These are phyloP conservation scores for Lichina pygmaea DNA, from an alignment of 495 filamentous ascomycete genomes.

Conservation along the genomic window DNA sequence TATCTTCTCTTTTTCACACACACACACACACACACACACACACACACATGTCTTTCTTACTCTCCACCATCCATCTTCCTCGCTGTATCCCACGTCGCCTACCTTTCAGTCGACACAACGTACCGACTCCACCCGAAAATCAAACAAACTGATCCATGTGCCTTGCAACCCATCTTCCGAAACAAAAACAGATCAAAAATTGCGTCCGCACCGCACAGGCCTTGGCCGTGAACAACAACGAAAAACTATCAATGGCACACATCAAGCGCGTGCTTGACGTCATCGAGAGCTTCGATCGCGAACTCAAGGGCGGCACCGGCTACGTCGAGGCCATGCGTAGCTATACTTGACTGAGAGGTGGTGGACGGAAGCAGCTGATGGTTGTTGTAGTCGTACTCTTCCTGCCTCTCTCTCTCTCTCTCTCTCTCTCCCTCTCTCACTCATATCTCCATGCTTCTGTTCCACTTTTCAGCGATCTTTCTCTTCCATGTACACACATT, in stretches of 20 bases:
- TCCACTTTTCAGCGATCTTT: no score
- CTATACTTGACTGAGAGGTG: not conserved
- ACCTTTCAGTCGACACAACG: no score
- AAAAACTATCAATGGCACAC: slow-evolving; percentile 48
- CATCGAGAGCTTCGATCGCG: slow-evolving; percentile 55
- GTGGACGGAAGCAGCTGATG: no score
- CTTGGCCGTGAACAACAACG: slow-evolving; percentile 49
- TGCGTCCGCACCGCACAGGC: slow-evolving; percentile 67
- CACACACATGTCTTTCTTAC: not conserved
- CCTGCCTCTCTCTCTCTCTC: not conserved
- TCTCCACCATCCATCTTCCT: no score
- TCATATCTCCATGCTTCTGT: not conserved
- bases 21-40: no score
- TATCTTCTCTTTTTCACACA: not conserved
- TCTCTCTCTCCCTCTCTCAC: not conserved
- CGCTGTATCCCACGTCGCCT: no score
- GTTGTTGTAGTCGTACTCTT: not conserved
- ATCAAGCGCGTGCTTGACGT: slow-evolving; percentile 65
- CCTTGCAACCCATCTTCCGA: slow-evolving; percentile 3
- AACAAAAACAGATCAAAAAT: slow-evolving; percentile 53
- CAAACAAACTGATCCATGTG: not conserved
- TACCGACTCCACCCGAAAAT: not conserved
- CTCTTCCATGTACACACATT: no score
- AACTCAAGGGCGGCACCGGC: slow-evolving; percentile 38
- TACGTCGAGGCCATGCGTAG: slow-evolving; percentile 32